Conservation (phyloP, 2,329 filamentous ascomycete genomes). For the Monascus ruber region DNA sequence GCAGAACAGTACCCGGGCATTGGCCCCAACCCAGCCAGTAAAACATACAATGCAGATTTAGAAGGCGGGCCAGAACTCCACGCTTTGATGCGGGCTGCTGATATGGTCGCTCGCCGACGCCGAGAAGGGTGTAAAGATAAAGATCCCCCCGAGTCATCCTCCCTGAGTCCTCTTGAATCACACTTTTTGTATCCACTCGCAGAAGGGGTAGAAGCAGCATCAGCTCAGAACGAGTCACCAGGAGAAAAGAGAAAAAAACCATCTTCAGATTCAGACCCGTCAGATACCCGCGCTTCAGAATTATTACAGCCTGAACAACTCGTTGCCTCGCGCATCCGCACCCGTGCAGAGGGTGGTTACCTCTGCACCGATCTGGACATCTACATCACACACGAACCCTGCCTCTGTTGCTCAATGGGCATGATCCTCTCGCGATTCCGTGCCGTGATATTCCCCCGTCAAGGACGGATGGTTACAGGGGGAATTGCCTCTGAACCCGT, state of each 20-base stretch:
- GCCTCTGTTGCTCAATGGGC: conserved; percentile 93
- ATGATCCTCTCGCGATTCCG: conserved; percentile 89
- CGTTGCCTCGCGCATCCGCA: conserved; percentile 54
- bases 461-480: conserved; percentile 66
- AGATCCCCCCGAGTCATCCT: conserved; percentile 6
- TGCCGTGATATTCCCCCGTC: conserved; percentile 57
- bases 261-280: conserved; percentile 5
- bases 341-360: conserved; percentile 69
- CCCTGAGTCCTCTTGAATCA: conserved; percentile 17
- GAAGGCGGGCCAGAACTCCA: conserved; percentile 36
- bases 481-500: conserved; percentile 63
- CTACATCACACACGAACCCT: conserved; percentile 91
- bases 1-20: conserved; percentile 8
- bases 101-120: conserved; percentile 31
- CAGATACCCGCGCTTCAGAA: conserved; percentile 4
- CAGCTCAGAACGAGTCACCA: background rate
- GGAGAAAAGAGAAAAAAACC: conserved; percentile 1
- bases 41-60: conserved; percentile 19
- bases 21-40: conserved; percentile 13
- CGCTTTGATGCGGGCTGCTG: conserved; percentile 34
- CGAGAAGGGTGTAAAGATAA: conserved; percentile 14
- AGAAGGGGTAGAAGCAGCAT: background rate
- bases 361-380: conserved; percentile 88
- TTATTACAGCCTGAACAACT: background rate
- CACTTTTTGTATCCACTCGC: conserved; percentile 33